Conservation (phyloP, 192 early-diverging fungal genomes). For the Coemansia sp. region DNA sequence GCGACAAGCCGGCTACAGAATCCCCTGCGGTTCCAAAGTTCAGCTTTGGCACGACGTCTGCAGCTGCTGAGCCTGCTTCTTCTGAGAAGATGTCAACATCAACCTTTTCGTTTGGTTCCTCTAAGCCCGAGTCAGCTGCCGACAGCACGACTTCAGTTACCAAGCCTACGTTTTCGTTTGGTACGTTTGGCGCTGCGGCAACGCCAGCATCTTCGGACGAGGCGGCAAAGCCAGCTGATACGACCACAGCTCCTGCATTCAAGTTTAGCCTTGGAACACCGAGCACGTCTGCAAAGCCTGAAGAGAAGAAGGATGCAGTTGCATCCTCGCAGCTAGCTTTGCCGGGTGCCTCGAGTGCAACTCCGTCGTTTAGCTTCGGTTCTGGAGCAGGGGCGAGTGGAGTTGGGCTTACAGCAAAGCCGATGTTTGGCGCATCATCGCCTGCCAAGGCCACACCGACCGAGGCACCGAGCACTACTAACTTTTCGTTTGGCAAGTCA, state of each 20-base stretch:
- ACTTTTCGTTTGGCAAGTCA: constrained; percentile 27
- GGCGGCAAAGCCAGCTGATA: constrained; percentile 6
- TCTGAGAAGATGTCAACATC: not conserved
- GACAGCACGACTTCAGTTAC: not conserved
- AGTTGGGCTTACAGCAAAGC: not conserved
- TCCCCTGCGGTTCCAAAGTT: constrained; percentile 11
- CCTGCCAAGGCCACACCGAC: not conserved
- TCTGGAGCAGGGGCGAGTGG: not conserved
- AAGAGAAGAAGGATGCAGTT: not conserved
- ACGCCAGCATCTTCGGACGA: constrained; percentile 1
- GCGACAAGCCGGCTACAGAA: not conserved
- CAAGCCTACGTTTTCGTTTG: constrained; percentile 19
- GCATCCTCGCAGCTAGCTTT: not conserved
- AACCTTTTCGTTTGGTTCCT: not conserved
- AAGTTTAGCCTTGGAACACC: constrained; percentile 19
- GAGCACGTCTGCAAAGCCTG: not conserved
- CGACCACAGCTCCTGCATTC: constrained; percentile 1
- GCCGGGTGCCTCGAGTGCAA: constrained; percentile 6
- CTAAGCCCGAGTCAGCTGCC: constrained; percentile 1
- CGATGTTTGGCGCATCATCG: constrained; percentile 2
- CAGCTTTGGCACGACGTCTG: constrained; percentile 14
- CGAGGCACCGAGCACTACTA: not conserved
- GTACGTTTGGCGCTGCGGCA: constrained; percentile 7
- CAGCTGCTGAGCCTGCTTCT: not conserved
- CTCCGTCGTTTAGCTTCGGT: constrained; percentile 26